These are phyloP conservation scores for Knufia petricola DNA, from an alignment of 2,329 filamentous ascomycete species.

Conservation along the genomic window DNA sequence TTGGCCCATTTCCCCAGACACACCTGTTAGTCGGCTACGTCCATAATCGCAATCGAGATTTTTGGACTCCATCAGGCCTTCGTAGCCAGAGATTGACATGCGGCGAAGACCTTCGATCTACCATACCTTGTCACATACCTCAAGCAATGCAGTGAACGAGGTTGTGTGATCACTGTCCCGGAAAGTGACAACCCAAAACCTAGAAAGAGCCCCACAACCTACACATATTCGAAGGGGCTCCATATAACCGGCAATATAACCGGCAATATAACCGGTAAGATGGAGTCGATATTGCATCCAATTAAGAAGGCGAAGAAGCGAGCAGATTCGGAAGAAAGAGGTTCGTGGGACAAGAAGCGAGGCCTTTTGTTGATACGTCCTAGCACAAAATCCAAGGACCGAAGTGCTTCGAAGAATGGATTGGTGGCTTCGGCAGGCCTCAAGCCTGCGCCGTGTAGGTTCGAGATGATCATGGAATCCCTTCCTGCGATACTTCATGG, in stretches of 20 bases:
- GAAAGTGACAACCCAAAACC: constrained; percentile 18
- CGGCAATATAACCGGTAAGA: constrained; percentile 32
- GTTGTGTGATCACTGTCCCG: constrained; percentile 19
- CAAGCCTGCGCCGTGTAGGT: constrained; percentile 35
- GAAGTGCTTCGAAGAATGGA: constrained; percentile 2
- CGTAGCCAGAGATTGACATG: not conserved
- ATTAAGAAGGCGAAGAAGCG: constrained; percentile 21
- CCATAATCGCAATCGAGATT: not conserved
- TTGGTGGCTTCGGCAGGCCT: constrained; percentile 15
- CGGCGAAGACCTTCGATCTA: constrained; percentile 7
- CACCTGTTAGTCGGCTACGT: not conserved
- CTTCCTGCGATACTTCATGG: constrained; percentile 84
- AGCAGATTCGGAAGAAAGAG: constrained; percentile 28
- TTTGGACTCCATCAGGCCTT: not conserved
- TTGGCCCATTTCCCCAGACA: constrained; percentile 1
- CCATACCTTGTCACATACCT: constrained; percentile 13
- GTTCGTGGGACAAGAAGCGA: constrained; percentile 33
- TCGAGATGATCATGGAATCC: constrained; percentile 65
- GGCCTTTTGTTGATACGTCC: constrained; percentile 24
- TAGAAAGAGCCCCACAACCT: constrained; percentile 7
- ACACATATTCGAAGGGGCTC: constrained; percentile 24
- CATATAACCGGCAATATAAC: no score
- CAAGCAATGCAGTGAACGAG: constrained; percentile 19
- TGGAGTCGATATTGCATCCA: constrained; percentile 37
- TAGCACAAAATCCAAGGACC: constrained; percentile 19